Base-by-base conservation (phyloP, 2,329 filamentous ascomycete species). In the Diaporthe batatas region DNA sequence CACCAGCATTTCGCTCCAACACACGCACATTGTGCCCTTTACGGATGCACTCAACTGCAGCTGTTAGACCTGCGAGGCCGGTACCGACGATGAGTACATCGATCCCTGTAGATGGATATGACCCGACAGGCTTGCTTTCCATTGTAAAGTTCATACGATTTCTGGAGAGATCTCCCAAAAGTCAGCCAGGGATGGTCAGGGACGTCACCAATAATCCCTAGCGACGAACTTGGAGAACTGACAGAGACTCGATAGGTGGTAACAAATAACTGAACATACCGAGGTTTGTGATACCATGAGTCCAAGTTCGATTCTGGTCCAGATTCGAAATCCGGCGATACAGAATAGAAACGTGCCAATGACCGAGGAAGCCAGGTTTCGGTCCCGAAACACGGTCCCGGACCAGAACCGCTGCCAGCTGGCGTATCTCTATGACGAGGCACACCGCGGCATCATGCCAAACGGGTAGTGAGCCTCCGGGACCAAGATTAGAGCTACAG, bases 61-160 rank as follows among this genome's bases (percentile, higher is more conserved):
- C 88, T 11, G 89, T 89, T 42, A 91, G 82, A 25, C 90, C 90
- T 57, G 88, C 90, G 69, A 91, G 89, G 10, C 90, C 90, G 75
- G 84, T 84, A 18, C 88, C 88, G 7, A 89, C 86, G 25, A 65
- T 49, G 8, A 65, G 42, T 5, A 49, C 29, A 49, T 65, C 29
- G 21, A 65, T 49, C 3, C 44, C 59, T 4, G 42, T 64, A 3
- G 42, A 34, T 5, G 29, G 42, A 6, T 65, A 49, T 11, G 42
- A 65, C 25, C 59, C 42, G 6, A 65, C 44, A 11, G 59, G 59
- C 29, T 49, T 65, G 18, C 16, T 6, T 18, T 36, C 44, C 11
- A 21, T 49, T 12, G 18, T 16, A 36, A 16, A 34, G 10, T 42
- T 1, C 59, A 65, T 65, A 6, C 8, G 5, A 14, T 14, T 47